Evolutionary conservation across 202 grass and related monocot genomes (phyloP).

Genomic region (Hordeum pubiflorum): DNA sequence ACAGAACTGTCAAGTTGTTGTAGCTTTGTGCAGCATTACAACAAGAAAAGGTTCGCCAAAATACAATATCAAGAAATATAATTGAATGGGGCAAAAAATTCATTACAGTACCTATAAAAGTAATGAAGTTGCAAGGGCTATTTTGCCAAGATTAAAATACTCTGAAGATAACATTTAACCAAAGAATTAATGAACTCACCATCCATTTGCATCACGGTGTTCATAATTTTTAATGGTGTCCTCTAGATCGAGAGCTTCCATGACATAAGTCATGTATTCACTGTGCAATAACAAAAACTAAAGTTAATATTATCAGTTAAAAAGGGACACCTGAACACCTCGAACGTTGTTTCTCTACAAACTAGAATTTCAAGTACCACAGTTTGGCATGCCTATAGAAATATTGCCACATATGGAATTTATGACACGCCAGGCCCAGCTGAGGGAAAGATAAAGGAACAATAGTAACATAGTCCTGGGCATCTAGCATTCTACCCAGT

Average conservation of each 20-base stretch:
- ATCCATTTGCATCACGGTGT: conserved; percentile 77
- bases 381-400: background rate
- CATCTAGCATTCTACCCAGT: background rate
- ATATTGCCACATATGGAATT: background rate
- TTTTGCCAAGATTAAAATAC: conserved; percentile 5
- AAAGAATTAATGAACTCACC: conserved; percentile 54
- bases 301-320: conserved; percentile 29
- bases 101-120: background rate
- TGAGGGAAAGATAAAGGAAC: background rate
- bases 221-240: conserved; percentile 98
- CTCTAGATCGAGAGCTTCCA: conserved; percentile 95
- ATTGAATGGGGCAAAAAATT: background rate
- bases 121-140: background rate
- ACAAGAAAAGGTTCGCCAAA: background rate
- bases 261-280: conserved; percentile 92
- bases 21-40: conserved; percentile 1
- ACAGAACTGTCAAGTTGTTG: conserved; percentile 5
- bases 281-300: conserved; percentile 42
- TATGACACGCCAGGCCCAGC: background rate
- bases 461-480: background rate
- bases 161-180: background rate
- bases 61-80: conserved; percentile 6
- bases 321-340: background rate
- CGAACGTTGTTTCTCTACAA: background rate
- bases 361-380: background rate